A percentile compares a stretch with the other conserved stretches of the same genome.
Conservation (phyloP, 768 basidiomycete species). For the Suillus paluster region DNA sequence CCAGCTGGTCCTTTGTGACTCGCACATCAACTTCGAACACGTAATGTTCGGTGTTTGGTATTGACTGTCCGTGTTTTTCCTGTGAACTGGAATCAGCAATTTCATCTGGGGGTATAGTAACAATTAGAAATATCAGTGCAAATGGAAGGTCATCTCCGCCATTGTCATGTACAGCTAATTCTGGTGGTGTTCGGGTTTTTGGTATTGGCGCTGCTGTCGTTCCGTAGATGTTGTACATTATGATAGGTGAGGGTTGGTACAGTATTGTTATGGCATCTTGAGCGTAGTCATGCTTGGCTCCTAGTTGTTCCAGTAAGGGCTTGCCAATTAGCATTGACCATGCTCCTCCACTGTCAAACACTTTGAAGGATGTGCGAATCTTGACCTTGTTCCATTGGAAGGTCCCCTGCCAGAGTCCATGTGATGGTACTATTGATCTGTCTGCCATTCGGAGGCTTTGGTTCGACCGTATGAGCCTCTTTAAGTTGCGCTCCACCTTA, state of each 20-base stretch:
- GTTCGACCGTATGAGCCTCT: conserved; percentile 13
- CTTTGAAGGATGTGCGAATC: conserved; percentile 1
- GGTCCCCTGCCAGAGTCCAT: conserved; percentile 13
- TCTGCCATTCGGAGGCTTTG: conserved; percentile 37
- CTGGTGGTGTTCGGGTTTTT: not conserved
- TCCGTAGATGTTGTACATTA: not conserved
- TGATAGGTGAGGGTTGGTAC: fast-evolving
- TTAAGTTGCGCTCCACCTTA: conserved; percentile 8
- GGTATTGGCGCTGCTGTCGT: not conserved
- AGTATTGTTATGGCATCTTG: conserved; percentile 8
- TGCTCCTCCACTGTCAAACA: conserved; percentile 25
- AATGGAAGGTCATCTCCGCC: too few relatives aligned
- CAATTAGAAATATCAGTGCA: too few relatives aligned
- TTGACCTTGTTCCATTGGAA: not conserved
- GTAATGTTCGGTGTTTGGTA: not conserved
- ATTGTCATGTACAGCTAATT: too few relatives aligned
- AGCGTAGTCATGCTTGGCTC: conserved; percentile 29
- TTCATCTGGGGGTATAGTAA: too few relatives aligned
- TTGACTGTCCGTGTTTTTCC: not conserved
- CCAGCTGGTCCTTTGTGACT: too few relatives aligned
- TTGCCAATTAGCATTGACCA: conserved; percentile 37
- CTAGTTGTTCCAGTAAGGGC: conserved; percentile 24
- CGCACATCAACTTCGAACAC: not conserved
- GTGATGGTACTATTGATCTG: conserved; percentile 16
- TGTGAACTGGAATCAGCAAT: too few relatives aligned